Base-by-base conservation (phyloP, 208 protist species). In the Trypanosoma vivax region DNA sequence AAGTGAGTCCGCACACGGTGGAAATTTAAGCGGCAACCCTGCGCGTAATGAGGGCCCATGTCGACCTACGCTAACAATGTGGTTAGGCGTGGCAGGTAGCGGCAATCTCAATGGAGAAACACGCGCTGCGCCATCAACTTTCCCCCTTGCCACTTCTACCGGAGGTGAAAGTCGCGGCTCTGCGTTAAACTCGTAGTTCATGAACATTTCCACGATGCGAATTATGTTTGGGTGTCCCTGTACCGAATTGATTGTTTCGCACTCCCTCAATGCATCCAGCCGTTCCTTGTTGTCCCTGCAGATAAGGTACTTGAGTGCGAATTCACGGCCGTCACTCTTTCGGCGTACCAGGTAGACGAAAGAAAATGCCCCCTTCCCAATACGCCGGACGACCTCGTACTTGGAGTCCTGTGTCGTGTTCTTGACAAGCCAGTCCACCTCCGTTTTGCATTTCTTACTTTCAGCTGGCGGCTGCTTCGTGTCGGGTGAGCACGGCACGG, bases 201-300 rank as follows among this genome's bases (percentile, higher is more conserved):
- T 73, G 46, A 89, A 89, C 16, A 83, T 60, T 30, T 89, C 81
- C 27, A 76, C 61, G 0, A 80, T 69, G 7, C 74, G 75, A 50
- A 85, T 70, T 9, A 89, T 73, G 42, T 76, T 82, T 5, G 79
- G 81, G 51, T 85, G 77, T 1, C 65, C 61, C 25, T 81, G 73
- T 33, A 82, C 30, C 21, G 79, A 66, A 27, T 74, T 70, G 14
- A 88, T 69, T 21, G 68, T 67, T 38, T 83, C 73, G 38, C 76
- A 88, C 41, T 81, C 53, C n/a, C 65, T 49, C 3, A 79, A 73
- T 11, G 79, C 79, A 31, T 58, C 50, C 18, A 73, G 53, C 5
- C 73, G 76, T 23, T 72, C 79, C 25, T 69, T 70, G 50, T 84
- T 68, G 45, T 76, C 67, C 0, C 54, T 48, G 47, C 78, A 85